phyloP scores from a whole-genome alignment of 768 basidiomycete genomes.

The Boletus subparvulus region DNA sequence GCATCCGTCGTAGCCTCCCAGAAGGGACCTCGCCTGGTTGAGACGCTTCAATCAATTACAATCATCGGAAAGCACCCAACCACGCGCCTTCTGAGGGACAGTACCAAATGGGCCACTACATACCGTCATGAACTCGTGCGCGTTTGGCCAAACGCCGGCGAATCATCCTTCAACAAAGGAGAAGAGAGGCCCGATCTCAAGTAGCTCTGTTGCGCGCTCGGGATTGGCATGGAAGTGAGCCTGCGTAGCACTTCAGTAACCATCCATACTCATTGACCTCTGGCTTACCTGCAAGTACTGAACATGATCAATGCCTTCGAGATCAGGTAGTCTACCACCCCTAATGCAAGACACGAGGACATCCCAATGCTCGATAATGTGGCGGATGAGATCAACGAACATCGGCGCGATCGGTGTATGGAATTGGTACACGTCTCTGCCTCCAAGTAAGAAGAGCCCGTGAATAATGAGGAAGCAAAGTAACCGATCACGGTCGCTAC shows the following conservation, averaged over 20 bases:
- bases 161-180: slow-evolving; percentile 13
- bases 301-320: slow-evolving; percentile 11
- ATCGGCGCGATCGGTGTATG: background rate
- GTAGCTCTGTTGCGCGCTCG: slow-evolving; percentile 15
- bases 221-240: slow-evolving; percentile 12
- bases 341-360: slow-evolving; percentile 15
- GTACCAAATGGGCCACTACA: slow-evolving; percentile 14
- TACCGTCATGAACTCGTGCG: background rate
- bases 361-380: slow-evolving; percentile 18
- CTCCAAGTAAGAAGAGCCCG: slow-evolving; percentile 20
- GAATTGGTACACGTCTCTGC: slow-evolving; percentile 1
- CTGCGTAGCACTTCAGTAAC: slow-evolving; percentile 1
- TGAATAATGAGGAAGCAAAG: slow-evolving; percentile 21
- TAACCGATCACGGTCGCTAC: slow-evolving; percentile 14
- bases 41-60: background rate
- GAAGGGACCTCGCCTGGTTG: slow-evolving; percentile 10
- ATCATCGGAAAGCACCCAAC: background rate
- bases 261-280: no score
- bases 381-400: slow-evolving; percentile 14
- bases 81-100: no score
- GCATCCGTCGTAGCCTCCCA: slow-evolving; percentile 10
- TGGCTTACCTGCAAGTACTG: slow-evolving; percentile 13
- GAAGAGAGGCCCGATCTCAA: slow-evolving; percentile 10
- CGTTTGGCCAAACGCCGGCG: slow-evolving; percentile 14
- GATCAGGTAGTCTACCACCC: slow-evolving; percentile 14